Base-by-base conservation (phyloP, 345 rosid genomes). In the Excoecaria cochinchinensis region DNA sequence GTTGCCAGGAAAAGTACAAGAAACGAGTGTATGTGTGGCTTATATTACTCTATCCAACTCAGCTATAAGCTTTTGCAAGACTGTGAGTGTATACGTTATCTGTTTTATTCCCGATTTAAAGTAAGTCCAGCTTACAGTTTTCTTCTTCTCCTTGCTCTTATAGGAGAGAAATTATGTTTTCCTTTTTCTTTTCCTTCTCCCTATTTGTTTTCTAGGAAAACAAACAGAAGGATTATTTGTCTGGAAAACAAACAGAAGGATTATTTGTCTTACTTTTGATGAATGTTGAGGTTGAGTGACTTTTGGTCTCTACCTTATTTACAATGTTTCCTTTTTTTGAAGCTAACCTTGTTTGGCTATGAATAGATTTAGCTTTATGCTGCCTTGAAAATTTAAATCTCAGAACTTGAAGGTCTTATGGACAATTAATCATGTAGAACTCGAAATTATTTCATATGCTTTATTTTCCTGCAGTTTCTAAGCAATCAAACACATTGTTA, bases 201-300 rank as follows among this genome's bases (percentile, higher is more conserved):
- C 9, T 47, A 22, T 61, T 61, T 22, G 8, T 72, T 44, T 61
- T 72, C 19, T 48, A 25, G 68, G 76, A 46, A 19, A 59, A n/a
- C 31, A 17, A 60, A 46, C 48, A 48, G 46, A 57, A 60, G 2
- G 31, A 31, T 31, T 31, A 31, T 31, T 31, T 31, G 31, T 31
- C 31, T 31, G 31, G 2, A 46, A 19, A 59, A n/a, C 31, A 17
- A 60, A 46, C 48, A 48, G 46, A 57, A 60, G 2, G 31, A 31
- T 31, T 31, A 31, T 31, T 31, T 31, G 31, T 31, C 31, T 31
- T 2, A 2, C 1, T 31, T 31, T 31, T 31, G 31, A 31, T 31
- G 31, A 31, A 31, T 31, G 31, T 31, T 31, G 31, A 1, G 31
- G 1, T 31, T 31, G 31, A 31, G 68, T 48, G 17, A 31, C 9